phyloP scores from a whole-genome alignment of 2,329 filamentous ascomycete genomes.

The Talaromyces sp. region DNA sequence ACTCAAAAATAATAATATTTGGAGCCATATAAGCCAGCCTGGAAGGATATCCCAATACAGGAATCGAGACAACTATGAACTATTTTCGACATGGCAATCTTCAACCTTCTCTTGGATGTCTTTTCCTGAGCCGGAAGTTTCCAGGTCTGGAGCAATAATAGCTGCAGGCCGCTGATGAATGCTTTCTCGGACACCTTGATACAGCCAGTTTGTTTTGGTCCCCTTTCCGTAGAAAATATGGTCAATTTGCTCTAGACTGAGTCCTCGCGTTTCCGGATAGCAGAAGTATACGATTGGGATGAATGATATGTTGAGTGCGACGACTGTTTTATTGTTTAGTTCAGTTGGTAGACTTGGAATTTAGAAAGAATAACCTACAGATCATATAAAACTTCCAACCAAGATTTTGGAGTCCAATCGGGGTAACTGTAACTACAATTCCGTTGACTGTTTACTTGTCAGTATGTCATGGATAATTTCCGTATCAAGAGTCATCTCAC shows the following conservation, averaged over 20 bases:
- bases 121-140: not conserved
- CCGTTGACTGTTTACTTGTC: constrained; percentile 13
- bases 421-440: constrained; percentile 41
- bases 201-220: not conserved
- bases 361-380: constrained; percentile 22
- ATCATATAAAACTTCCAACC: constrained; percentile 42
- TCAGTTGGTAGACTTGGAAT: not conserved
- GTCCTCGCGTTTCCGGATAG: constrained; percentile 26
- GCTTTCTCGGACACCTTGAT: not conserved
- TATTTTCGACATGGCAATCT: not conserved
- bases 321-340: not conserved
- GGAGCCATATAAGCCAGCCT: no score
- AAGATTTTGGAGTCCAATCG: constrained; percentile 37
- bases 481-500: not conserved
- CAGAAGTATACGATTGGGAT: constrained; percentile 44
- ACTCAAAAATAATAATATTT: no score
- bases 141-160: not conserved
- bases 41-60: no score
- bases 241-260: not conserved
- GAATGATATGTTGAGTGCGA: constrained; percentile 42
- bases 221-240: constrained; percentile 3
- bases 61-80: not conserved
- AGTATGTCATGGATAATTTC: not conserved
- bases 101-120: not conserved
- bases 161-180: not conserved